A percentile compares a stretch with the other conserved stretches of the same genome.
These are phyloP conservation scores for Macrophomina tecta DNA, from an alignment of 2,329 filamentous ascomycete genomes.

Conservation along the genomic window DNA sequence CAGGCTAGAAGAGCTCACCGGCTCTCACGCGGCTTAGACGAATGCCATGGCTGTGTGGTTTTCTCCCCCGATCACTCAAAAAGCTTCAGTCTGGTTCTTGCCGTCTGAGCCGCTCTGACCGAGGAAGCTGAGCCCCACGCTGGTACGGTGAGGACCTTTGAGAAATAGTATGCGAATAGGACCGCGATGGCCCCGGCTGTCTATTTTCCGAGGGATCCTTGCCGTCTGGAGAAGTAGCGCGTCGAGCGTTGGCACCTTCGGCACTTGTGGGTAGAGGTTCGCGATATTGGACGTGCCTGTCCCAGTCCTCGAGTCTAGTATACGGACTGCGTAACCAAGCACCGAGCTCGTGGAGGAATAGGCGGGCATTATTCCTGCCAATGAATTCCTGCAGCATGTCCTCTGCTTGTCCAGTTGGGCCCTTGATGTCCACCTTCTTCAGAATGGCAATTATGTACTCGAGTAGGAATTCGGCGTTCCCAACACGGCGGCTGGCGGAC, in stretches of 20 bases:
- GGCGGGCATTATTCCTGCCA: conserved; percentile 71
- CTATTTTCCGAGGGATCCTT: background rate
- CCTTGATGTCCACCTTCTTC: conserved; percentile 81
- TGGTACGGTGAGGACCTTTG: conserved; percentile 15
- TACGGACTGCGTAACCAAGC: conserved; percentile 85
- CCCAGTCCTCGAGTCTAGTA: conserved; percentile 75
- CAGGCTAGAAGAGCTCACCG: too few relatives aligned
- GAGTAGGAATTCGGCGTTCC: conserved; percentile 82
- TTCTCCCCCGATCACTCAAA: background rate
- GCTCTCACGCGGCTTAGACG: too few relatives aligned
- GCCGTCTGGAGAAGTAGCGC: background rate
- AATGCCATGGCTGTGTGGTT: too few relatives aligned
- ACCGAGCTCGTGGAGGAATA: conserved; percentile 86
- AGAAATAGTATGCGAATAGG: background rate
- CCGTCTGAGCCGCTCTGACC: background rate
- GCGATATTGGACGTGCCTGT: conserved; percentile 76
- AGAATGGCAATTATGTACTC: conserved; percentile 86
- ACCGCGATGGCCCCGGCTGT: background rate
- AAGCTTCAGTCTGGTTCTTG: background rate
- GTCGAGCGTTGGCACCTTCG: conserved; percentile 1
- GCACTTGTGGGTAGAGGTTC: conserved; percentile 31
- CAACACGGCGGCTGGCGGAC: conserved; percentile 56
- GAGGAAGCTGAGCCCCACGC: background rate
- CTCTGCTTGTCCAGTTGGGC: conserved; percentile 77
- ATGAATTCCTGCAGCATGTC: conserved; percentile 80